Percentiles rank a stretch among this genome's conserved stretches.
Conservation (phyloP, 257 asterid genomes). For the Scutellaria baicalensis region DNA sequence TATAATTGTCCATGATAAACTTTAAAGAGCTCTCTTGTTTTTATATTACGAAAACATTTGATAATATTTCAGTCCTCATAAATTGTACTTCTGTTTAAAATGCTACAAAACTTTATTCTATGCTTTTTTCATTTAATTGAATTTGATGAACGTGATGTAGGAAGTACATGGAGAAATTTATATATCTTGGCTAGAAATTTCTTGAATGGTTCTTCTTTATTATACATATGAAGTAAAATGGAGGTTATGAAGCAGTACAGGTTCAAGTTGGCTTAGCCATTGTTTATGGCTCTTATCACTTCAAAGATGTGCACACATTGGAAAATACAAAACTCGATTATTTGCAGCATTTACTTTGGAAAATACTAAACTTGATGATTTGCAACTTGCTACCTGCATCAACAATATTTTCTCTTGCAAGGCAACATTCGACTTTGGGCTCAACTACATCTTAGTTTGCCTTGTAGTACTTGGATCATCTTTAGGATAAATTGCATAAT, state of each 20-base stretch:
- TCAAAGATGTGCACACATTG: not conserved
- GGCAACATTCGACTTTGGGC: constrained; percentile 2
- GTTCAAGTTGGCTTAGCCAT: constrained; percentile 1
- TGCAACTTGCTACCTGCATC: not conserved
- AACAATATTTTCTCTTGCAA: not conserved
- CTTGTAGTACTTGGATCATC: not conserved
- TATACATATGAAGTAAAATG: not conserved
- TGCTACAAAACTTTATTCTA: not conserved
- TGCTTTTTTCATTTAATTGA: not conserved
- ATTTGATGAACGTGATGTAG: not conserved
- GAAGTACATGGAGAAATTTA: not conserved
- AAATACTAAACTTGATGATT: not conserved
- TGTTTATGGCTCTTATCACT: not conserved
- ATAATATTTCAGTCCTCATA: not conserved
- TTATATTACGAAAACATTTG: constrained; percentile 1
- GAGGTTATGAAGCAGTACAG: not conserved
- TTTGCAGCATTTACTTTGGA: not conserved
- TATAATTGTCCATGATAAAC: constrained; percentile 1
- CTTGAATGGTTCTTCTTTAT: not conserved
- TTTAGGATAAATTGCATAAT: not conserved
- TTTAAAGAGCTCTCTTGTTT: constrained; percentile 4
- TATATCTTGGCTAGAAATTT: not conserved
- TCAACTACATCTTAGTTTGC: not conserved
- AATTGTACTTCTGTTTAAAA: not conserved
- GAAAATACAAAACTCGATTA: not conserved